Conservation (phyloP, 495 filamentous ascomycete genomes). For the Hypoxylon fuscum region DNA sequence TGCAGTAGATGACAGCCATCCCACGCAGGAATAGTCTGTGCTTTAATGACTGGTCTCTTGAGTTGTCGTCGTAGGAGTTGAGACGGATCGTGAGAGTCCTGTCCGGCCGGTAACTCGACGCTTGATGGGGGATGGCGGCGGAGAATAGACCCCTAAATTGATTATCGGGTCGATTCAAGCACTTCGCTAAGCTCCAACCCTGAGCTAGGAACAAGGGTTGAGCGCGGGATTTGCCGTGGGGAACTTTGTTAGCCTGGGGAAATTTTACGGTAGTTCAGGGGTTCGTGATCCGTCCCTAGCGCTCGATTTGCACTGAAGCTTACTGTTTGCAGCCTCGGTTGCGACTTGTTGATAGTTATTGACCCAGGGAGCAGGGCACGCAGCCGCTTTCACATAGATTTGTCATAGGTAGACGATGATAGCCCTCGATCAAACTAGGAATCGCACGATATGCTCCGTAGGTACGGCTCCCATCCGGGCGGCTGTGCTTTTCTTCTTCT, state of each 20-base stretch:
- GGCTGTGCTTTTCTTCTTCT: conserved; percentile 6
- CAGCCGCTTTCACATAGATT: conserved; percentile 20
- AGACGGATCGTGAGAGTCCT: conserved; percentile 7
- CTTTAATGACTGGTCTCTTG: conserved; percentile 2
- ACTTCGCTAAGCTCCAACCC: conserved; percentile 24
- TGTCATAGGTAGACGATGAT: conserved; percentile 26
- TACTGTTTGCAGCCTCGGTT: conserved; percentile 33
- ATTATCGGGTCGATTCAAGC: conserved; percentile 29
- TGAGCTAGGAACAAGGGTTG: conserved; percentile 20
- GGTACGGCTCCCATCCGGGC: conserved; percentile 8
- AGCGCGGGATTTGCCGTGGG: conserved; percentile 32
- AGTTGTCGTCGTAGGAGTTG: conserved; percentile 5
- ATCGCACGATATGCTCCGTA: conserved; percentile 11
- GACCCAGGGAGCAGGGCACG: conserved; percentile 17
- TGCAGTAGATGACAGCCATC: background rate
- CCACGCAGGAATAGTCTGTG: conserved; percentile 1
- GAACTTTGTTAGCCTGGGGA: conserved; percentile 24
- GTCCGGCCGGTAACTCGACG: background rate
- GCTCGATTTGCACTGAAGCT: conserved; percentile 30
- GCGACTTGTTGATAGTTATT: conserved; percentile 33
- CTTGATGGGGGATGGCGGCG: conserved; percentile 28
- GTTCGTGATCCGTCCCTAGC: conserved; percentile 29
- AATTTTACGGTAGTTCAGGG: conserved; percentile 34
- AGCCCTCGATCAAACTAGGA: conserved; percentile 5
- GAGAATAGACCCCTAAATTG: conserved; percentile 26